Conservation (phyloP, 1,284 basidiomycete genomes). For the Ganoderma lingzhi region DNA sequence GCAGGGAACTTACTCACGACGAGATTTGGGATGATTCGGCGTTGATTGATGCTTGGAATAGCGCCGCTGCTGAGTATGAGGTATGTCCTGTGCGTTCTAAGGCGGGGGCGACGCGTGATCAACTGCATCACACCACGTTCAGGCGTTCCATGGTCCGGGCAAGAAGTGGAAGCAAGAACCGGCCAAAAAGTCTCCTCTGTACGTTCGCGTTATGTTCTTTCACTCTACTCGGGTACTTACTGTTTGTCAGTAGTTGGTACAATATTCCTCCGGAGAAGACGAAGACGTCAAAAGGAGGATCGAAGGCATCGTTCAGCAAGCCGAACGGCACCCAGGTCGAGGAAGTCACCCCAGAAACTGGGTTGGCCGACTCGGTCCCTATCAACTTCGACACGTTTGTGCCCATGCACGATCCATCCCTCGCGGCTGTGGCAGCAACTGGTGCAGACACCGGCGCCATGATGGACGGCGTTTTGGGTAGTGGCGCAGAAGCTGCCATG, state of each 20-base stretch:
- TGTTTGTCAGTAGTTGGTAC: constrained; percentile 66
- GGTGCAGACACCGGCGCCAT: constrained; percentile 32
- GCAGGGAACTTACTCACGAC: constrained; percentile 68
- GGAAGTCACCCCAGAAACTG: constrained; percentile 33
- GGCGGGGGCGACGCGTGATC: constrained; percentile 2
- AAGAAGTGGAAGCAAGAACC: constrained; percentile 77
- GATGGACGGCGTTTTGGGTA: constrained; percentile 37
- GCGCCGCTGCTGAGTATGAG: constrained; percentile 81
- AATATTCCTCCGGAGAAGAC: constrained; percentile 63
- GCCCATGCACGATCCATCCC: constrained; percentile 71
- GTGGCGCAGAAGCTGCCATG: constrained; percentile 44
- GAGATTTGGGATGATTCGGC: constrained; percentile 88
- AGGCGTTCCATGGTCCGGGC: constrained; percentile 73
- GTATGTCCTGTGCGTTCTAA: constrained; percentile 41
- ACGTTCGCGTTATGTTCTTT: constrained; percentile 38
- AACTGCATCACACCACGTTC: constrained; percentile 2
- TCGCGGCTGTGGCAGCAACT: constrained; percentile 38
- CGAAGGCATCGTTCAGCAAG: constrained; percentile 24
- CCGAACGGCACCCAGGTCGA: constrained; percentile 27
- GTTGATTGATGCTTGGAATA: constrained; percentile 81
- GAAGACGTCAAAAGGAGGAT: constrained; percentile 34
- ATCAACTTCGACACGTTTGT: constrained; percentile 75
- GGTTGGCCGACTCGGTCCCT: constrained; percentile 58
- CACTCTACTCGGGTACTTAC: background rate
- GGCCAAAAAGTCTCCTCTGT: constrained; percentile 76